Conservation (phyloP, 192 early-diverging fungal genomes). For the Backusella parvicylindrica region DNA sequence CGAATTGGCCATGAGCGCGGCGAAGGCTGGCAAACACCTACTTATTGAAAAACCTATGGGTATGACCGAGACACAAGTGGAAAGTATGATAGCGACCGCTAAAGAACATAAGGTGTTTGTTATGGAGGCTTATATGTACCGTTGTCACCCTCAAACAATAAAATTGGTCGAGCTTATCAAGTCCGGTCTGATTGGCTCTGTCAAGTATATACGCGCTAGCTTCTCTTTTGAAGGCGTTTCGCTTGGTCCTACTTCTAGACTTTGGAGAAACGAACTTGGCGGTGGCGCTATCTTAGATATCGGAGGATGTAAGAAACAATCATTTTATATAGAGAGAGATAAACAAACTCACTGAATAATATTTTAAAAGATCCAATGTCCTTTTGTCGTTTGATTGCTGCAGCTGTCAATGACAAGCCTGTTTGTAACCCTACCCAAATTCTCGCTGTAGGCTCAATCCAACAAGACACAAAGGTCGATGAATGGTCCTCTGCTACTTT, state of each 20-base stretch:
- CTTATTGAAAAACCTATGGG: constrained; percentile 42
- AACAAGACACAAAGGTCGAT: constrained; percentile 28
- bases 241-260: constrained; percentile 15
- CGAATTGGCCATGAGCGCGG: constrained; percentile 41
- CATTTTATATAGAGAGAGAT: neutral
- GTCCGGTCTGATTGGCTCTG: constrained; percentile 20
- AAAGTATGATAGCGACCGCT: constrained; percentile 20
- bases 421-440: constrained; percentile 17
- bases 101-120: constrained; percentile 22
- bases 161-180: constrained; percentile 15
- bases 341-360: neutral
- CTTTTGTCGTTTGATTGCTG: constrained; percentile 30
- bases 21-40: constrained; percentile 60
- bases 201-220: constrained; percentile 28
- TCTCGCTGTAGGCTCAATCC: constrained; percentile 20
- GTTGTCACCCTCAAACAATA: constrained; percentile 34
- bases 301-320: constrained; percentile 36
- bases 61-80: constrained; percentile 28
- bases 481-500: constrained; percentile 32
- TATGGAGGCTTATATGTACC: constrained; percentile 41
- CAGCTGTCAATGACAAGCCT: neutral
- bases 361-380: constrained; percentile 27
- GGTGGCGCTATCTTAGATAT: constrained; percentile 35
- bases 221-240: constrained; percentile 28
- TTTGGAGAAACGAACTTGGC: constrained; percentile 33